Evolutionary conservation across 2,329 filamentous ascomycete genomes (phyloP), one percentile per base, ranked within the genome.

Genomic region (Paramyrothecium sp.): DNA sequence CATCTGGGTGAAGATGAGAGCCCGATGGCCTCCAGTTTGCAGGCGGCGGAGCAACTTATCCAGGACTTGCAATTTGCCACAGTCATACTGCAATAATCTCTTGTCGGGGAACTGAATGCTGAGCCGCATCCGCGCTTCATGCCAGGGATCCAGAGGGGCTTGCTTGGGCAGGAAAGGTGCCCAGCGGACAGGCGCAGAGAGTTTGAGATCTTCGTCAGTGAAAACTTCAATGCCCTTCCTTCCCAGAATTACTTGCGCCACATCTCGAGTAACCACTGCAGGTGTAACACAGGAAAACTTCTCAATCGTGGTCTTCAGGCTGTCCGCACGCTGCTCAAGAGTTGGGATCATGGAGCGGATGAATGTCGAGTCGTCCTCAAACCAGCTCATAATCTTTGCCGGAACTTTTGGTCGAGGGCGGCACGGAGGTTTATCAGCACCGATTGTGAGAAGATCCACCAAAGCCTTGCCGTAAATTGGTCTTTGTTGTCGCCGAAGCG

Each of bases 1-100:
- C 95, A 99, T 99, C 69, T 99, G 95, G 0, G 96, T 98, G 74
- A 99, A 99, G 71, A 99, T 99, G 53, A 99, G 81, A 11, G 92
- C 95, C 8, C 96, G 91, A 68, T 98, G 95, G 1, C 93, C 92
- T 44, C 92, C 92, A 2, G 90, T 86, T 74, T 98, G 93, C 8
- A 99, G 82, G 60, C 90, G 88, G 11, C 95, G 89, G 16, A 99
- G 82, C 2, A 99, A 82, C 59, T 88, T 88, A 67, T 96, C 95
- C 17, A 99, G 83, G 19, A 89, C 88, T 68, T 99, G 95, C 3
- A 99, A 84, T 73, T 99, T 99, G 65, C 95, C 95, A 68, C 95
- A 98, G 73, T 99, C 95, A 71, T 96, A 99, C 71, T 99, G 94
- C 1, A 99, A 79, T n/a, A 99, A 85, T 38, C 95, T 86, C 71